Evolutionary conservation across 805 yeast genomes (phyloP).

Genomic region (Kluyveromyces lactis): DNA sequence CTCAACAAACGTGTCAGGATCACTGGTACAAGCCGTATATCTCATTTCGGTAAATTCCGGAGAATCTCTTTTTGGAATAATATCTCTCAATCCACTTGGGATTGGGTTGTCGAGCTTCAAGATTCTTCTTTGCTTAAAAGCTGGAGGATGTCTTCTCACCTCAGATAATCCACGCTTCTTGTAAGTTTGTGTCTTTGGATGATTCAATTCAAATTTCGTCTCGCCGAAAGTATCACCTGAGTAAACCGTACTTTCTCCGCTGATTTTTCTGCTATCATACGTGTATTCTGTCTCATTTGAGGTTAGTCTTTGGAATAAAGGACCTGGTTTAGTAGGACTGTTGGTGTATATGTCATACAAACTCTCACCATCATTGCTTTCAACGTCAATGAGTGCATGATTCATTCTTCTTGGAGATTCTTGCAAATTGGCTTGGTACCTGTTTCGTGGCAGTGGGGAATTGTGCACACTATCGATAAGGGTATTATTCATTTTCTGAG

Average conservation of each 20-base stretch:
- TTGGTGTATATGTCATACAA: constrained; percentile 7
- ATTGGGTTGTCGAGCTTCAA: constrained; percentile 89
- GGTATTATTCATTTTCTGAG: constrained; percentile 32
- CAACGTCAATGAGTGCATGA: constrained; percentile 41
- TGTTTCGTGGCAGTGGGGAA: constrained; percentile 33
- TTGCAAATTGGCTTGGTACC: constrained; percentile 58
- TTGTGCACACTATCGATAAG: constrained; percentile 25
- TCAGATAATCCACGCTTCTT: constrained; percentile 53
- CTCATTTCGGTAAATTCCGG: constrained; percentile 96
- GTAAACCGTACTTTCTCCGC: constrained; percentile 25
- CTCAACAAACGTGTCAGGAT: constrained; percentile 74
- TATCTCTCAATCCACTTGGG: constrained; percentile 78
- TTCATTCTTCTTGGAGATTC: constrained; percentile 65
- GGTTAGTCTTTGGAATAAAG: background rate
- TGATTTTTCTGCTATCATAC: constrained; percentile 49
- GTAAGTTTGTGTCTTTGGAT: constrained; percentile 28
- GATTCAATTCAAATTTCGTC: constrained; percentile 30
- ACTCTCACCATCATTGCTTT: constrained; percentile 26
- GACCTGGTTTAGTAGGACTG: constrained; percentile 14
- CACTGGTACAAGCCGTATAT: constrained; percentile 92
- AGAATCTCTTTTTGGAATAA: constrained; percentile 77
- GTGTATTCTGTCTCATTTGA: constrained; percentile 45
- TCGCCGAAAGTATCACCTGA: constrained; percentile 29
- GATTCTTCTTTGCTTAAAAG: constrained; percentile 55
- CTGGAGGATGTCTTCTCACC: constrained; percentile 64